These are phyloP conservation scores for Triticum urartu DNA, from an alignment of 176 grass and related monocot genomes.

Conservation along the genomic window DNA sequence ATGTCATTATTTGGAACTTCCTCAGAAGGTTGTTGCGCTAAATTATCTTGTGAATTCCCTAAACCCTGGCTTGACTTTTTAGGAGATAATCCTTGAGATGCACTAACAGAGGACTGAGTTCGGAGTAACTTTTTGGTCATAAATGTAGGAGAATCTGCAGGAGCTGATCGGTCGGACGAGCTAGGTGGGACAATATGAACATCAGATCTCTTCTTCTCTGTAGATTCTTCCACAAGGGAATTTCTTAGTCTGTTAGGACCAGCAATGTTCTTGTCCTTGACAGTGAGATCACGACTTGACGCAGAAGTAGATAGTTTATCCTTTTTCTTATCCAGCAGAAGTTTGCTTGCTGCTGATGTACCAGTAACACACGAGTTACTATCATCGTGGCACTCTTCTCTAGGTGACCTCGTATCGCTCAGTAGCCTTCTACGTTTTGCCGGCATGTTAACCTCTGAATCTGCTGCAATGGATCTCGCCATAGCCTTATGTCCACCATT, in stretches of 20 bases:
- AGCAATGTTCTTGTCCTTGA: conserved; percentile 23
- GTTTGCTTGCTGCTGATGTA: conserved; percentile 38
- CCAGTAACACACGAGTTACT: conserved; percentile 61
- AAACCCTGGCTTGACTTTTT: conserved; percentile 19
- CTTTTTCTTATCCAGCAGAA: conserved; percentile 47
- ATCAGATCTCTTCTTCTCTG: conserved; percentile 39
- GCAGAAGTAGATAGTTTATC: conserved; percentile 46
- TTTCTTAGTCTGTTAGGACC: conserved; percentile 33
- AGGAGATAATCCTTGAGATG: conserved; percentile 39
- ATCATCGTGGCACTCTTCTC: conserved; percentile 42
- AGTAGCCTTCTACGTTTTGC: conserved; percentile 49
- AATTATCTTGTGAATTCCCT: conserved; percentile 29
- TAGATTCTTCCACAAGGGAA: conserved; percentile 26
- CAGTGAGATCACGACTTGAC: conserved; percentile 46
- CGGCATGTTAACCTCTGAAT: conserved; percentile 71
- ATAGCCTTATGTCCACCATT: conserved; percentile 55
- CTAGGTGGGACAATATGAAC: conserved; percentile 5
- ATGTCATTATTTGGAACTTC: conserved; percentile 32
- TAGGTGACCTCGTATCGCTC: conserved; percentile 24
- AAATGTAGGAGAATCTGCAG: conserved; percentile 27
- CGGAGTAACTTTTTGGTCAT: conserved; percentile 31
- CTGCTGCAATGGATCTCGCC: conserved; percentile 35
- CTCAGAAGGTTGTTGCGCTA: conserved; percentile 27
- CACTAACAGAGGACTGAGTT: conserved; percentile 37
- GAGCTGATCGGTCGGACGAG: conserved; percentile 24